These are phyloP conservation scores for Thelonectria rubi DNA, from an alignment of 2,329 filamentous ascomycete genomes.

Conservation along the genomic window DNA sequence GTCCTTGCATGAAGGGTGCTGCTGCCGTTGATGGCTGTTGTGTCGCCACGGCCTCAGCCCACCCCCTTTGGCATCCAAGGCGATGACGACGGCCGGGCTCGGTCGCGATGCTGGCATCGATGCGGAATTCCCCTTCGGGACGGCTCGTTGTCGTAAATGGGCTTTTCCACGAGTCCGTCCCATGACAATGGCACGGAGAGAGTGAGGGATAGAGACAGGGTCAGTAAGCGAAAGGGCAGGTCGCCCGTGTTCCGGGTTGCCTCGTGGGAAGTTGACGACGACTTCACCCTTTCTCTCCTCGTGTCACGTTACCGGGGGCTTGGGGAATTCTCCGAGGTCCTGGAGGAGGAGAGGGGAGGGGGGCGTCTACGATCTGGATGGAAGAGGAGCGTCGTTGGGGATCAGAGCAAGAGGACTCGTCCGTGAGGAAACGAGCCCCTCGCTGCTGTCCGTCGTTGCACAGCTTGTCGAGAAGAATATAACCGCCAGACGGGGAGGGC, in stretches of 20 bases:
- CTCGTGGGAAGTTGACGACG: neutral
- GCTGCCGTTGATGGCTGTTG: neutral
- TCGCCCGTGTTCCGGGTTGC: neutral
- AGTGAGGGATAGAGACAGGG: neutral
- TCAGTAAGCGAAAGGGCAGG: neutral
- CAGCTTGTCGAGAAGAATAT: neutral
- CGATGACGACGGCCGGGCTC: neutral
- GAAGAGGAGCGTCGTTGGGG: neutral
- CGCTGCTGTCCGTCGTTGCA: neutral
- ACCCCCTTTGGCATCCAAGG: neutral
- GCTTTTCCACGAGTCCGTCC: neutral
- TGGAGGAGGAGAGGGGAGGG: neutral
- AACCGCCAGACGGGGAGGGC: too few relatives aligned
- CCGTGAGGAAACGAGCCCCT: neutral
- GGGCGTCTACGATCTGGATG: neutral
- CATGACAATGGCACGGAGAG: neutral
- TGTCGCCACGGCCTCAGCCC: neutral
- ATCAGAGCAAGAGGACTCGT: slow-evolving; percentile 7
- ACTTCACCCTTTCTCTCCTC: neutral
- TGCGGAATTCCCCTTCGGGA: neutral
- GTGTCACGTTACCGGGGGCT: slow-evolving; percentile 14
- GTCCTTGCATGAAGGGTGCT: neutral
- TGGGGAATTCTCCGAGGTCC: slow-evolving; percentile 16
- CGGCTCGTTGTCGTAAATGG: neutral
- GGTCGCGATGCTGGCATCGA: neutral